Evolutionary conservation across 495 filamentous ascomycete genomes (phyloP).

Genomic region (Penicillium silybi): DNA sequence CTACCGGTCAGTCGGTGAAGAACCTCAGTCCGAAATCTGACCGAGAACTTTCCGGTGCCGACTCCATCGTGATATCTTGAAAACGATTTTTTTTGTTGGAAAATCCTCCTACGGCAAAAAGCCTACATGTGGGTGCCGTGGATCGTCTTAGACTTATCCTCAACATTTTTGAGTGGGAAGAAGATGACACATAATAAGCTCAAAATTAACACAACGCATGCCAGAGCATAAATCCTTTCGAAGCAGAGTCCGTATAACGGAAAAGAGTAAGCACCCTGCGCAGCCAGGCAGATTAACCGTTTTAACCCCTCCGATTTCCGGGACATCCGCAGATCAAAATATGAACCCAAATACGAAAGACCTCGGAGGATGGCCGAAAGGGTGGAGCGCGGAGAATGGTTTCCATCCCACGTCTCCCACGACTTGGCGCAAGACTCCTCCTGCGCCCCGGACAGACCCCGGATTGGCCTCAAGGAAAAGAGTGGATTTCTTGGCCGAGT

Average conservation of each 20-base stretch:
- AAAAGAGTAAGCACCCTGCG: neutral
- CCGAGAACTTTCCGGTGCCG: neutral
- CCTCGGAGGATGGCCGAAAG: neutral
- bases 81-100: no score
- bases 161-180: neutral
- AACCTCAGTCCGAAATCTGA: neutral
- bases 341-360: neutral
- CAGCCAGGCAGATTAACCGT: neutral
- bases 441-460: neutral
- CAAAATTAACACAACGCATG: neutral
- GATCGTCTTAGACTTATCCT: no score
- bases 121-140: no score
- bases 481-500: neutral
- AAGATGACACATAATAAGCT: neutral
- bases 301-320: neutral
- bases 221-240: neutral
- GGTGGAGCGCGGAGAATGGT: neutral
- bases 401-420: neutral
- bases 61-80: neutral
- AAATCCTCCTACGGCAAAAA: no score
- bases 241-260: neutral
- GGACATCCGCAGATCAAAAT: neutral
- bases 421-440: neutral
- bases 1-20: neutral
- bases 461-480: neutral